phyloP scores from a whole-genome alignment of 2,329 filamentous ascomycete genomes.

The Aspergillus spinulosporus region DNA sequence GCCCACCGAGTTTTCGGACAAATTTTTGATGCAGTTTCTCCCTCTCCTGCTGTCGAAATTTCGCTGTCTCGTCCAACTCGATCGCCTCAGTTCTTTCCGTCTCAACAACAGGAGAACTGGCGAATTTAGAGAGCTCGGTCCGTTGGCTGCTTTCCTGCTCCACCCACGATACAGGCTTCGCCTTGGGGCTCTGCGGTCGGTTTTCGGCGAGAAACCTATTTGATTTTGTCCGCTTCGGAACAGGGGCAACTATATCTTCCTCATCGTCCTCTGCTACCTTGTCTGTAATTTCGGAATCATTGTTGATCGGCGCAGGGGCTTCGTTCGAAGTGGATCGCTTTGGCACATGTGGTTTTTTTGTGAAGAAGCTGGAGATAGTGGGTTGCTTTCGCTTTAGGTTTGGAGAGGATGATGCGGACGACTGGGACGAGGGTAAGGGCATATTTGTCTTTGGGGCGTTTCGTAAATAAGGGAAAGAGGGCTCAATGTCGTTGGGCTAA shows the following conservation, averaged over 20 bases:
- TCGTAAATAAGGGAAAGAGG: not conserved
- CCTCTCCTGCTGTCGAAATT: slow-evolving; percentile 59
- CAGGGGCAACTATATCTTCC: slow-evolving; percentile 42
- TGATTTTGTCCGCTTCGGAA: slow-evolving; percentile 42
- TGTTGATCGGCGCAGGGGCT: not conserved
- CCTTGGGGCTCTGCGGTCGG: slow-evolving; percentile 8
- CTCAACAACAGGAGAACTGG: slow-evolving; percentile 48
- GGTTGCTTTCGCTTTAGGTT: slow-evolving; percentile 55
- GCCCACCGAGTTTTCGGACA: slow-evolving; percentile 83
- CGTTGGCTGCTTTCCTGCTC: slow-evolving; percentile 45
- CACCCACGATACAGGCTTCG: not conserved
- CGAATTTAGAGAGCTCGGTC: slow-evolving; percentile 62
- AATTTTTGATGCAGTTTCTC: slow-evolving; percentile 79
- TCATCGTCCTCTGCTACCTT: slow-evolving; percentile 36
- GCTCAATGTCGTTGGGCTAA: not conserved
- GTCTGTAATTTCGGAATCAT: slow-evolving; percentile 12
- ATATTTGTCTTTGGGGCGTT: slow-evolving; percentile 23
- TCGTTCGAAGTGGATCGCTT: slow-evolving; percentile 19
- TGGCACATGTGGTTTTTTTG: slow-evolving; percentile 52
- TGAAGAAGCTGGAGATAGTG: slow-evolving; percentile 85
- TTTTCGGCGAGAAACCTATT: slow-evolving; percentile 23
- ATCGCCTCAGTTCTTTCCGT: slow-evolving; percentile 36
- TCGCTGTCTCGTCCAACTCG: slow-evolving; percentile 49
- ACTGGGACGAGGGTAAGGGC: slow-evolving; percentile 37
- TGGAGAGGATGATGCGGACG: slow-evolving; percentile 33